A percentile compares a stretch with the other conserved stretches of the same genome.
Conservation (phyloP, 257 asterid species). For the Echium plantagineum region DNA sequence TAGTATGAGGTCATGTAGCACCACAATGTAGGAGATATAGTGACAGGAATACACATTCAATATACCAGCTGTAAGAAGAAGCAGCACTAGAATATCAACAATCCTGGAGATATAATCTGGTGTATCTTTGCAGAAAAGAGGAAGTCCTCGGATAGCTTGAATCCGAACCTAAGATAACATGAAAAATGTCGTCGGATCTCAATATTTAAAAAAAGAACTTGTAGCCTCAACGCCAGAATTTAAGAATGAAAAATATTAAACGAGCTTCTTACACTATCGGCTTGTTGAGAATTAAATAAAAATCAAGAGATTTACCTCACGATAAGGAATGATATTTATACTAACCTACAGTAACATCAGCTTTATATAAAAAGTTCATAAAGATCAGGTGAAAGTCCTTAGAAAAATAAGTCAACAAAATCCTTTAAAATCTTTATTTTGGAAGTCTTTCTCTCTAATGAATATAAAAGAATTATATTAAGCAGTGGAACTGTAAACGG, state of each 20-base stretch:
- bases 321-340: no score
- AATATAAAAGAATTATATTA: no score
- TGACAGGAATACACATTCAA: conserved; percentile 7
- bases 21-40: background rate
- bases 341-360: no score
- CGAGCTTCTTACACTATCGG: no score
- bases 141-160: conserved; percentile 95
- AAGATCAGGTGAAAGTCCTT: no score
- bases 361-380: no score
- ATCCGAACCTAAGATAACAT: conserved; percentile 53
- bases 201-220: conserved; percentile 2
- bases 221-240: background rate
- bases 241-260: background rate
- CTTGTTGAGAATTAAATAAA: no score
- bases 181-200: conserved; percentile 1
- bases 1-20: conserved; percentile 8
- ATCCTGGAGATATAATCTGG: conserved; percentile 88
- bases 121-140: conserved; percentile 96
- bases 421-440: no score
- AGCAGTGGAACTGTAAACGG: no score
- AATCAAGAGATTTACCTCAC: no score
- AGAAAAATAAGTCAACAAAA: no score
- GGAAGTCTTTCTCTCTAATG: no score
- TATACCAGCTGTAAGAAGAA: conserved; percentile 88
- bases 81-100: conserved; percentile 93